Conservation (phyloP, 768 basidiomycete genomes). For the Macrolepiota albuminosa region DNA sequence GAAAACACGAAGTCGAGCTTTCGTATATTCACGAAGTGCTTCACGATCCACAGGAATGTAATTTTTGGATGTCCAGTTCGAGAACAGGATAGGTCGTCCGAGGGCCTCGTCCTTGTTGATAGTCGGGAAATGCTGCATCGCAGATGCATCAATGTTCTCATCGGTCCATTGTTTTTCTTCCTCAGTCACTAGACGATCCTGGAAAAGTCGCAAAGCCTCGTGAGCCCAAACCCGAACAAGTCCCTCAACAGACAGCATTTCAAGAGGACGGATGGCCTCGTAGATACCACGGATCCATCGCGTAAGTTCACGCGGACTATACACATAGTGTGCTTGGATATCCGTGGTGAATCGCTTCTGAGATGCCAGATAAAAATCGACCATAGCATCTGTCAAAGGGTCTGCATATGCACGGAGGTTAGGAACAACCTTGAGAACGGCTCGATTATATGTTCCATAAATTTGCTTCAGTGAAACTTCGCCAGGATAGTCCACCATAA, state of each 20-base stretch:
- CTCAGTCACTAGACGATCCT: slow-evolving; percentile 92
- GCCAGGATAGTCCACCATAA: slow-evolving; percentile 99
- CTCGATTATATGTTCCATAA: slow-evolving; percentile 96
- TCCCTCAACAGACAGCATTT: slow-evolving; percentile 91
- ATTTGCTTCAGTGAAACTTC: slow-evolving; percentile 96
- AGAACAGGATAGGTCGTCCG: slow-evolving; percentile 87
- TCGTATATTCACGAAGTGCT: slow-evolving; percentile 89
- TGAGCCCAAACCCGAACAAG: slow-evolving; percentile 98
- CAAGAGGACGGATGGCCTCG: slow-evolving; percentile 92
- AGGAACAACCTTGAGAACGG: slow-evolving; percentile 91
- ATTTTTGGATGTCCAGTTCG: slow-evolving; percentile 98
- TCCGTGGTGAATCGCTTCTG: slow-evolving; percentile 95
- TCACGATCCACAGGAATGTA: slow-evolving; percentile 96
- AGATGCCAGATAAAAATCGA: slow-evolving; percentile 89
- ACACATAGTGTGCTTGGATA: slow-evolving; percentile 97
- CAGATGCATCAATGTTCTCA: slow-evolving; percentile 79
- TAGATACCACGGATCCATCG: slow-evolving; percentile 97
- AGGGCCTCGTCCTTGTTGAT: slow-evolving; percentile 87
- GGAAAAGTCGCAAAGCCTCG: slow-evolving; percentile 94
- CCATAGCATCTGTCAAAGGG: slow-evolving; percentile 97
- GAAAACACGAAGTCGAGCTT: slow-evolving; percentile 95
- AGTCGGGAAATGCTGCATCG: slow-evolving; percentile 89
- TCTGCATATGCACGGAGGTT: slow-evolving; percentile 90
- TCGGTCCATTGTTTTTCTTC: slow-evolving; percentile 96
- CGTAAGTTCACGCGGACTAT: slow-evolving; percentile 97